These are phyloP conservation scores for Sarocladium kiliense DNA, from an alignment of 2,329 filamentous ascomycete genomes.

Conservation along the genomic window DNA sequence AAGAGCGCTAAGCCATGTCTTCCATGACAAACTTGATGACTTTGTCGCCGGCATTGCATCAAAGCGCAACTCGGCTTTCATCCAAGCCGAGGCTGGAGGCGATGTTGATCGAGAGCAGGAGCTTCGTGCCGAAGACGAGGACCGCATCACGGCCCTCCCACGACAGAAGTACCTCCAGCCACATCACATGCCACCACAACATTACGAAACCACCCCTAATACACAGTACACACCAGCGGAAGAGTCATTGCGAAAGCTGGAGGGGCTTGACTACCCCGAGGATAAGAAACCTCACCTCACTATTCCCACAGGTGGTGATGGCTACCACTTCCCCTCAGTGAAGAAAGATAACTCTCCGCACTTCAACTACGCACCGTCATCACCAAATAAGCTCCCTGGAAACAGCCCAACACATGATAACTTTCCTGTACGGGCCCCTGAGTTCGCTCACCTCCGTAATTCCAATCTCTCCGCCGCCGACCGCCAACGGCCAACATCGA, in stretches of 20 bases:
- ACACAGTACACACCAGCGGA: constrained; percentile 24
- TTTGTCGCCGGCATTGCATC: constrained; percentile 83
- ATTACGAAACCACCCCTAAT: neutral
- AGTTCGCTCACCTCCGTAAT: constrained; percentile 53
- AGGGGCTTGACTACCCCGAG: constrained; percentile 42
- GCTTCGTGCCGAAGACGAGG: constrained; percentile 76
- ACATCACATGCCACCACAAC: constrained; percentile 28
- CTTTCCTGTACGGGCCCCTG: constrained; percentile 38
- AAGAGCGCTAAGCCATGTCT: constrained; percentile 65
- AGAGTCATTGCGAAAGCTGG: constrained; percentile 43
- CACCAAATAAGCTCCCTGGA: constrained; percentile 29
- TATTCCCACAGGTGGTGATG: constrained; percentile 12
- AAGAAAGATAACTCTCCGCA: constrained; percentile 46
- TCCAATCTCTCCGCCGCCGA: constrained; percentile 28
- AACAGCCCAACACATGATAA: constrained; percentile 17
- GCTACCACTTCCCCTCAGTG: constrained; percentile 56
- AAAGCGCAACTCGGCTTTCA: constrained; percentile 79
- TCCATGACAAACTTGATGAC: constrained; percentile 83
- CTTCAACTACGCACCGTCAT: constrained; percentile 52
- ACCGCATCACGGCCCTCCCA: constrained; percentile 77
- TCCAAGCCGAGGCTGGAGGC: constrained; percentile 74
- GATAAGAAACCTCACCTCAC: constrained; percentile 28
- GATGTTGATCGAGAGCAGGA: constrained; percentile 75
- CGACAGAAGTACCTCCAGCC: constrained; percentile 59
- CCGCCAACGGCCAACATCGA: constrained; percentile 44